These are phyloP conservation scores for Salicornia ramosissima DNA, from an alignment of 148 eudicot genomes.

Conservation along the genomic window DNA sequence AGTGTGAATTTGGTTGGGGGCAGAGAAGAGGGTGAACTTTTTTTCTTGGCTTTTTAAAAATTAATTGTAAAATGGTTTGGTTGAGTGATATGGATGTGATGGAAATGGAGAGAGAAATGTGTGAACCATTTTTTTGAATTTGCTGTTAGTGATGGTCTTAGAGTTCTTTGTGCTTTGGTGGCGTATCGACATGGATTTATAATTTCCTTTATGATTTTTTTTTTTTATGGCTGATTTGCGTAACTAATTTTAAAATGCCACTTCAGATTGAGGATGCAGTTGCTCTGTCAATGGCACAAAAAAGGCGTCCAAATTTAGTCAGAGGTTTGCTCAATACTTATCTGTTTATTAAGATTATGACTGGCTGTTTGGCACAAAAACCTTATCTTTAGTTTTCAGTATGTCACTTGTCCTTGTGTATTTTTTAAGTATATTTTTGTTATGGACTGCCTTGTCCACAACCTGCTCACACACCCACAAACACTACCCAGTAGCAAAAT, in stretches of 20 bases:
- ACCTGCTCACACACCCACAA: not conserved
- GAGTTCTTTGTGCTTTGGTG: no score
- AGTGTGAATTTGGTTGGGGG: no score
- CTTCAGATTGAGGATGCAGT: slow-evolving; percentile 94
- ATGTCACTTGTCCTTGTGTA: not conserved
- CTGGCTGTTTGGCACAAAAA: not conserved
- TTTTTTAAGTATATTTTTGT: not conserved
- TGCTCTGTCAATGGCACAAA: slow-evolving; percentile 68
- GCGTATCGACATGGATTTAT: not conserved
- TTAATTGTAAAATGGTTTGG: no score
- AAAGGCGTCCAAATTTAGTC: slow-evolving; percentile 62
- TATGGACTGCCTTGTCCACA: no score
- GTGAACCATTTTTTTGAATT: no score
- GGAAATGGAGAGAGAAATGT: no score
- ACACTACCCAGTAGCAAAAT: no score
- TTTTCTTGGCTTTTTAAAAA: no score
- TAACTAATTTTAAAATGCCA: not conserved
- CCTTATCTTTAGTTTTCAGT: not conserved
- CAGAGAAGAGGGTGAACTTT: no score
- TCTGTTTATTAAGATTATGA: not conserved
- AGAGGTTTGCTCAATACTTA: slow-evolving; percentile 41
- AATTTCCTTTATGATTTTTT: not conserved
- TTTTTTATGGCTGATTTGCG: not conserved
- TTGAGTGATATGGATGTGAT: no score
- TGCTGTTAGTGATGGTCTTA: no score